Evolutionary conservation across 768 basidiomycete species (phyloP).

Genomic region (Phlebiopsis gigantea): DNA sequence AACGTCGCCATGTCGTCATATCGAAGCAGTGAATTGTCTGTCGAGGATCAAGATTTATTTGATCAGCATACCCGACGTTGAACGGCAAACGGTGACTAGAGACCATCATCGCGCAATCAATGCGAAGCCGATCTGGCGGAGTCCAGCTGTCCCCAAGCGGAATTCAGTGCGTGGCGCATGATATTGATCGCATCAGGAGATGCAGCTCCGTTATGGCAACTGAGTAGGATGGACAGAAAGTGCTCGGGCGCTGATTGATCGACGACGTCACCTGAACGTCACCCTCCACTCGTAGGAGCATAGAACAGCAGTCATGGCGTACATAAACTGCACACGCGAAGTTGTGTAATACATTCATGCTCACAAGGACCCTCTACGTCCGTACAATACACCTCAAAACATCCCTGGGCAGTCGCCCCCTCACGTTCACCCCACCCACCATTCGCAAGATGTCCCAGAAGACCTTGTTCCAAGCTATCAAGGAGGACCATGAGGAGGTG

Average conservation of each 20-base stretch:
- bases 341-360: too few relatives aligned
- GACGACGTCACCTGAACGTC: constrained; percentile 6
- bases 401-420: not conserved
- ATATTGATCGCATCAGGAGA: constrained; percentile 1
- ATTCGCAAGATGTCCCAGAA: constrained; percentile 22
- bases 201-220: not conserved
- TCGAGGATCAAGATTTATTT: too few relatives aligned
- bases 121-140: not conserved
- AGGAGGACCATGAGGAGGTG: constrained; percentile 47
- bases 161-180: not conserved
- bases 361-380: not conserved
- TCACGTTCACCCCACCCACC: not conserved
- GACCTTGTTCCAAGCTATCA: constrained; percentile 38
- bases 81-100: not conserved
- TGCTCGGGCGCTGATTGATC: constrained; percentile 1
- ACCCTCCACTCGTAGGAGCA: not conserved
- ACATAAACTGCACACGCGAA: not conserved
- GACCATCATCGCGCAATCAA: not conserved
- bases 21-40: too few relatives aligned
- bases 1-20: too few relatives aligned
- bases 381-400: not conserved
- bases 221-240: not conserved
- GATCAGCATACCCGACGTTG: not conserved
- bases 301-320: not conserved
- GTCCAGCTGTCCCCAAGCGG: not conserved